These are phyloP conservation scores for Sistotremastrum suecicum DNA, from an alignment of 768 basidiomycete genomes.

Conservation along the genomic window DNA sequence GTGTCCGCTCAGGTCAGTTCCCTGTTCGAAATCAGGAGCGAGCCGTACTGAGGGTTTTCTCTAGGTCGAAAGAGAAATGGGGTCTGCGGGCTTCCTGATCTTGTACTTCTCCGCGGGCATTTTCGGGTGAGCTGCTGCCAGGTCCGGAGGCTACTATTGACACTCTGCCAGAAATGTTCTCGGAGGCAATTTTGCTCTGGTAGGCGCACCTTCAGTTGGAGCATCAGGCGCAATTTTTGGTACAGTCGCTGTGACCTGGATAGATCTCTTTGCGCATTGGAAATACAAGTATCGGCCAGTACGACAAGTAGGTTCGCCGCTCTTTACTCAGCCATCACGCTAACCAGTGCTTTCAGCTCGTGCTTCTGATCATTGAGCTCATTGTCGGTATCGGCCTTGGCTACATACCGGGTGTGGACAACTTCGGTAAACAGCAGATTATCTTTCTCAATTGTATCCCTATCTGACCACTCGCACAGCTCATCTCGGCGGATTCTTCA, in stretches of 20 bases:
- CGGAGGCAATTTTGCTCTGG: constrained; percentile 85
- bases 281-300: constrained; percentile 71
- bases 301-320: constrained; percentile 39
- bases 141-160: neutral
- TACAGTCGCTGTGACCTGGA: constrained; percentile 71
- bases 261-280: constrained; percentile 90
- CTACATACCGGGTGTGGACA: constrained; percentile 80
- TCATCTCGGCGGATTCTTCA: constrained; percentile 77
- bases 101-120: constrained; percentile 87
- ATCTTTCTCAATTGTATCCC: neutral
- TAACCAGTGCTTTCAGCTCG: constrained; percentile 34
- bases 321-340: neutral
- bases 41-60: constrained; percentile 3
- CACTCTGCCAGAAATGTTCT: constrained; percentile 49
- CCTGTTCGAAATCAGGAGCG: neutral
- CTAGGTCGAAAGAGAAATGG: constrained; percentile 86
- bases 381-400: constrained; percentile 75
- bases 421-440: constrained; percentile 47
- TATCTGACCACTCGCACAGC: constrained; percentile 24
- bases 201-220: constrained; percentile 79
- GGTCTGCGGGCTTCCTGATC: constrained; percentile 69
- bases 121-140: constrained; percentile 50
- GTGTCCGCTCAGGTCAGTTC: constrained; percentile 57
- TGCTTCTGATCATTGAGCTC: constrained; percentile 79
- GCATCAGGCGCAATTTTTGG: constrained; percentile 92